These are phyloP conservation scores for Trematosphaeria pertusa DNA, from an alignment of 2,329 filamentous ascomycete genomes.

Conservation along the genomic window DNA sequence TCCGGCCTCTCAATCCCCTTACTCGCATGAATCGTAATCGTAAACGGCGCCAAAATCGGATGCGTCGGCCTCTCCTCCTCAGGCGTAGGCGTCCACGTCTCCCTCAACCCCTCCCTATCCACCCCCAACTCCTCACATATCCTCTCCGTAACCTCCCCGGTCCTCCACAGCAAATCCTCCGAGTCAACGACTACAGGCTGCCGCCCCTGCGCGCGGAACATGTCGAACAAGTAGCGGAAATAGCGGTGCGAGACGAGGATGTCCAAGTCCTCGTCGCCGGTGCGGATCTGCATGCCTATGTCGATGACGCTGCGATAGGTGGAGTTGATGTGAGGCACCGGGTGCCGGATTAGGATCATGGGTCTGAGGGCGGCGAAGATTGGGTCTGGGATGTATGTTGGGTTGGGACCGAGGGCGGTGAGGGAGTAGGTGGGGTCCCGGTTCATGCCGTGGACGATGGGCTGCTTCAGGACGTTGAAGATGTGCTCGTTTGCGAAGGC, in stretches of 20 bases:
- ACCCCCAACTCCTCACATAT: not conserved
- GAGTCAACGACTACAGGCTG: not conserved
- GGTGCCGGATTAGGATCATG: not conserved
- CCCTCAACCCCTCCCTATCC: not conserved
- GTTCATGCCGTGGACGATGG: not conserved
- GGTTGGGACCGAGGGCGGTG: not conserved
- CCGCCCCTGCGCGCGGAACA: not conserved
- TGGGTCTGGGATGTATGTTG: not conserved
- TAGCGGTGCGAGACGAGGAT: conserved; percentile 1
- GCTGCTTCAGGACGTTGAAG: not conserved
- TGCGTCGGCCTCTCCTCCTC: not conserved
- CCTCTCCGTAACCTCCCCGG: not conserved
- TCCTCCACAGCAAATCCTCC: not conserved
- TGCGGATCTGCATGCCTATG: not conserved
- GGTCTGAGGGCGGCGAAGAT: not conserved
- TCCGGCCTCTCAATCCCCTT: not conserved
- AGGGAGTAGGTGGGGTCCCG: not conserved
- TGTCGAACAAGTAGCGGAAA: conserved; percentile 1
- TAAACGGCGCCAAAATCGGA: not conserved
- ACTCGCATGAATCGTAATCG: not conserved
- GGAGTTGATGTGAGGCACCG: conserved; percentile 1
- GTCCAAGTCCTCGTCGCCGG: not conserved
- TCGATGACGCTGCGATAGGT: not conserved
- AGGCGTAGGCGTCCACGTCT: not conserved
- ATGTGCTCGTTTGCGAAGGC: not conserved